phyloP scores from a whole-genome alignment of 768 basidiomycete species.

The Cystobasidium tubakii region DNA sequence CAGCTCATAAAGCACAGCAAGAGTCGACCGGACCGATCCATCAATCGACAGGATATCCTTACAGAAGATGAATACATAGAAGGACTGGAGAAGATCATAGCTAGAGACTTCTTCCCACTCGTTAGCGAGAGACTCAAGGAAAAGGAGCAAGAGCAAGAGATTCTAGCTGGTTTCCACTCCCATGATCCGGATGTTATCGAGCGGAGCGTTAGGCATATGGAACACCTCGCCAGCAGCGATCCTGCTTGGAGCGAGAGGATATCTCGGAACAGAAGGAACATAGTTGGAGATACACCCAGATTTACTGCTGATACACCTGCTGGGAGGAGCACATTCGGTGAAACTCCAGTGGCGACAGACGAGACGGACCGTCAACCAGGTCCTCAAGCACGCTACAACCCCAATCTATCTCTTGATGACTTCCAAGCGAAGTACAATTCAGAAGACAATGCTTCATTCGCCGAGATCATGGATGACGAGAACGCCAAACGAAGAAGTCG shows the following conservation, averaged over 20 bases:
- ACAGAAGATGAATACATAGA: constrained; percentile 87
- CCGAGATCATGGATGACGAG: constrained; percentile 82
- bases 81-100: constrained; percentile 83
- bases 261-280: constrained; percentile 4
- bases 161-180: constrained; percentile 5
- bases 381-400: constrained; percentile 49
- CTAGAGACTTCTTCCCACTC: constrained; percentile 95
- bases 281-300: constrained; percentile 34
- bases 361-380: not conserved
- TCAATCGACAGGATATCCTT: constrained; percentile 28
- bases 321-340: not conserved
- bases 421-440: constrained; percentile 92
- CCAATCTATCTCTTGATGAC: constrained; percentile 64
- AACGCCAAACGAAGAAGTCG: constrained; percentile 72
- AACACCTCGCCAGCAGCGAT: constrained; percentile 34
- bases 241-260: constrained; percentile 11
- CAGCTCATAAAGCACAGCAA: constrained; percentile 2
- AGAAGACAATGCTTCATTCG: constrained; percentile 95
- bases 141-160: constrained; percentile 20
- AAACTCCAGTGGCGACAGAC: constrained; percentile 5
- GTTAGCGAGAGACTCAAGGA: constrained; percentile 58
- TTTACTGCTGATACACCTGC: constrained; percentile 15
- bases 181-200: constrained; percentile 21
- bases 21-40: not conserved
- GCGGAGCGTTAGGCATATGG: constrained; percentile 17